Percentiles rank a stretch among this genome's conserved stretches.
Evolutionary conservation across 106 monocot species (phyloP).

Genomic region (Gastrodia elata): DNA sequence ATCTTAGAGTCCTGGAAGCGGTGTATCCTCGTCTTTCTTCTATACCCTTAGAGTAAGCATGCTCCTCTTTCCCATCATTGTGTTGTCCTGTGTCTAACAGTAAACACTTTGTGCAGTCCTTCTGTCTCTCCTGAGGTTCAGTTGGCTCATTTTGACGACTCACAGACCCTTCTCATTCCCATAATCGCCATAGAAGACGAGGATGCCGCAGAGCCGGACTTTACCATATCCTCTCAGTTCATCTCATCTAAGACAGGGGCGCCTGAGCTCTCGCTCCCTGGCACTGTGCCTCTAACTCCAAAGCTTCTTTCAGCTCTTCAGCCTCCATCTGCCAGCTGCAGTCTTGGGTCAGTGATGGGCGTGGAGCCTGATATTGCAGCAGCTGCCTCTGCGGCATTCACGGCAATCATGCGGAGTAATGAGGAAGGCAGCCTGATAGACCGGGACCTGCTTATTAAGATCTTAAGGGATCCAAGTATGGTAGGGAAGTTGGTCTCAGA

Average conservation of each 20-base stretch:
- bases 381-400: slow-evolving; percentile 68
- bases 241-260: not conserved
- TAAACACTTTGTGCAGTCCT: slow-evolving; percentile 40
- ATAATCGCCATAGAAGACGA: slow-evolving; percentile 80
- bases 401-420: slow-evolving; percentile 61
- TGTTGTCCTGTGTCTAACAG: not conserved
- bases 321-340: not conserved
- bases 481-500: slow-evolving; percentile 50
- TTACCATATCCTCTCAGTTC: not conserved
- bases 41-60: slow-evolving; percentile 73
- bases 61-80: not conserved
- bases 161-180: slow-evolving; percentile 40
- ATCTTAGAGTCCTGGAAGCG: slow-evolving; percentile 60
- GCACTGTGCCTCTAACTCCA: not conserved
- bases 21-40: slow-evolving; percentile 62
- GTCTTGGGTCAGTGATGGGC: not conserved
- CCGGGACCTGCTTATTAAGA: slow-evolving; percentile 65
- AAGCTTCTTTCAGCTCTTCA: slow-evolving; percentile 5
- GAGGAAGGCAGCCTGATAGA: slow-evolving; percentile 69
- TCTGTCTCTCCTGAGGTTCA: slow-evolving; percentile 27
- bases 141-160: slow-evolving; percentile 29
- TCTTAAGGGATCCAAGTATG: slow-evolving; percentile 61
- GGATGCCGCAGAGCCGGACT: slow-evolving; percentile 31
- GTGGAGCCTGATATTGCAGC: slow-evolving; percentile 62
- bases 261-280: not conserved